Evolutionary conservation across 495 filamentous ascomycete genomes (phyloP).

Genomic region (Trichoderma parareesei): DNA sequence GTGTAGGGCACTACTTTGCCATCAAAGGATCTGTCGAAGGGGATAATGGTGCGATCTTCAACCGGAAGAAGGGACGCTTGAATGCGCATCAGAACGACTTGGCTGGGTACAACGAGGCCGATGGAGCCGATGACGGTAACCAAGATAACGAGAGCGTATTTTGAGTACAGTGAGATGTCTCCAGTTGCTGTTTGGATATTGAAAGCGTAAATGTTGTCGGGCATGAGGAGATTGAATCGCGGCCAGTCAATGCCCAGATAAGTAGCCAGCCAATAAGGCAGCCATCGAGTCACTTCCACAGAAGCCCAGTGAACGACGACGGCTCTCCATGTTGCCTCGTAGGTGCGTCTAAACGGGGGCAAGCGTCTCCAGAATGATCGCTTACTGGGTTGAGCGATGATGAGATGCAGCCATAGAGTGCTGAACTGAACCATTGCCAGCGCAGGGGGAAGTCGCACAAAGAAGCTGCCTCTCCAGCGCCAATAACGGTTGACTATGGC

Average conservation of each 20-base stretch:
- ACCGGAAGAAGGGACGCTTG: constrained; percentile 43
- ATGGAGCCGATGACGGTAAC: constrained; percentile 22
- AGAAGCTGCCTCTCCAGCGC: constrained; percentile 12
- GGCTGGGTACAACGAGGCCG: constrained; percentile 32
- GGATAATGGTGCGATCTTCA: constrained; percentile 39
- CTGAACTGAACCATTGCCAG: constrained; percentile 29
- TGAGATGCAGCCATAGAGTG: constrained; percentile 36
- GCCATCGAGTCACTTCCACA: constrained; percentile 15
- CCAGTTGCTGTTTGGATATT: constrained; percentile 11
- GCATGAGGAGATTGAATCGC: not conserved
- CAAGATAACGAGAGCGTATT: constrained; percentile 3
- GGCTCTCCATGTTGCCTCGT: constrained; percentile 35
- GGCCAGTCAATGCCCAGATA: constrained; percentile 11
- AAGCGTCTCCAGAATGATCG: constrained; percentile 34
- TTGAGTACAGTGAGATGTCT: not conserved
- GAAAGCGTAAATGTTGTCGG: not conserved
- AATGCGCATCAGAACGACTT: constrained; percentile 36
- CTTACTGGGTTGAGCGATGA: constrained; percentile 32
- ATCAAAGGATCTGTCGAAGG: constrained; percentile 43
- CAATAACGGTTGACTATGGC: constrained; percentile 14
- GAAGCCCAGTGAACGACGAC: constrained; percentile 28
- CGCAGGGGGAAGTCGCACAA: constrained; percentile 26
- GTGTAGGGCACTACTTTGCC: constrained; percentile 46
- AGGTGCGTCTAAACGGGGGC: constrained; percentile 33
- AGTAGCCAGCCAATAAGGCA: constrained; percentile 19